phyloP scores from a whole-genome alignment of 2,329 filamentous ascomycete genomes.

The Dryadomyces quercus-mongolicae region DNA sequence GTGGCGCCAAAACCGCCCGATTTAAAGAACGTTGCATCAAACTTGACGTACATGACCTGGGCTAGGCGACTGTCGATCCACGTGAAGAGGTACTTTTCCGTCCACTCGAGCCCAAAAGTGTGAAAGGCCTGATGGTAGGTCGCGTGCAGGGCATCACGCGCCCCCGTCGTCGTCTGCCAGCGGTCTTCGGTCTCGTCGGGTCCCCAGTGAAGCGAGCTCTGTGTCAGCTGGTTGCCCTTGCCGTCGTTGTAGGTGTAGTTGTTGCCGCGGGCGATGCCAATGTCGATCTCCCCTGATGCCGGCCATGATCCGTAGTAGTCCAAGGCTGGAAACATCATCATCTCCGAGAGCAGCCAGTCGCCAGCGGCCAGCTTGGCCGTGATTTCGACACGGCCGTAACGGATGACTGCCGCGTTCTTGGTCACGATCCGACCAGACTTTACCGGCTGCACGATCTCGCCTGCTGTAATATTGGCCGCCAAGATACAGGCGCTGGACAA shows the following conservation, averaged over 20 bases:
- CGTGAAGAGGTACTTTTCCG: conserved; percentile 76
- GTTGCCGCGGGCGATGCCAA: conserved; percentile 71
- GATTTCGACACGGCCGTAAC: conserved; percentile 72
- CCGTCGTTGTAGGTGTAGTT: conserved; percentile 73
- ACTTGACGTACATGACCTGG: conserved; percentile 70
- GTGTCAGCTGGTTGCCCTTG: conserved; percentile 62
- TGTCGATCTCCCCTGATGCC: conserved; percentile 71
- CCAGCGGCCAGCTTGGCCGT: conserved; percentile 62
- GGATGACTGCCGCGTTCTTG: conserved; percentile 56
- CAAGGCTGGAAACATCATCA: conserved; percentile 73
- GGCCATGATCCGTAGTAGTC: conserved; percentile 69
- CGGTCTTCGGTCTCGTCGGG: conserved; percentile 59
- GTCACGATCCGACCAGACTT: conserved; percentile 71
- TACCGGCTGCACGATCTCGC: conserved; percentile 65
- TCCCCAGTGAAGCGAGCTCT: conserved; percentile 57
- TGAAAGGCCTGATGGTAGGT: conserved; percentile 60
- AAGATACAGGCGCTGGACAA: conserved; percentile 50
- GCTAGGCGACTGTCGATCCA: conserved; percentile 72
- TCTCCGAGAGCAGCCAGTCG: conserved; percentile 87
- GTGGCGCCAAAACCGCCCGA: conserved; percentile 55
- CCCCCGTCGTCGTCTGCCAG: conserved; percentile 76
- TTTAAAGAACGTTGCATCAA: conserved; percentile 54
- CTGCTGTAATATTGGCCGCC: conserved; percentile 56
- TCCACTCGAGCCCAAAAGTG: conserved; percentile 77
- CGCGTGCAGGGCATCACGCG: conserved; percentile 61